phyloP scores from a whole-genome alignment of 352 stramenopile species.

The Thalassiosira exigua region DNA sequence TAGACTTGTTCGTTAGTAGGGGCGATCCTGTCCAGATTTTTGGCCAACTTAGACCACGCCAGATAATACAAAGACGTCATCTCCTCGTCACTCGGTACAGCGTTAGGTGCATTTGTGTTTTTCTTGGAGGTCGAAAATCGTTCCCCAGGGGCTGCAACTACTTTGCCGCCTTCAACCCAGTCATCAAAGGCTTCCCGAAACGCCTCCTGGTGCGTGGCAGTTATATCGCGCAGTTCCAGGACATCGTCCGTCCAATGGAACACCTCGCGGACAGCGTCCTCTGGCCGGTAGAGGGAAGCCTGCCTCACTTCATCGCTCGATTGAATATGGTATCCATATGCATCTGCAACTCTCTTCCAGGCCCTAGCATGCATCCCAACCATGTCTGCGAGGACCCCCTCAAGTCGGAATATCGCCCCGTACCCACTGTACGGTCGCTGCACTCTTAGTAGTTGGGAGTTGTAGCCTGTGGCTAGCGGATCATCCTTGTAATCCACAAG shows the following conservation, averaged over 20 bases:
- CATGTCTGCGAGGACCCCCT: slow-evolving; percentile 78
- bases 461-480: slow-evolving; percentile 63
- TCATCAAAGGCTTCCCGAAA: slow-evolving; percentile 65
- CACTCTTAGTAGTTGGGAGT: slow-evolving; percentile 63
- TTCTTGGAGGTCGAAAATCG: neutral
- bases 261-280: slow-evolving; percentile 64
- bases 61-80: slow-evolving; percentile 60
- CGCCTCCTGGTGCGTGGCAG: slow-evolving; percentile 37
- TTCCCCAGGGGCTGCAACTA: slow-evolving; percentile 1
- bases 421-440: slow-evolving; percentile 78
- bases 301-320: slow-evolving; percentile 57
- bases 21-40: slow-evolving; percentile 40
- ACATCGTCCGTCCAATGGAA: slow-evolving; percentile 77
- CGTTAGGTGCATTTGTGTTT: neutral
- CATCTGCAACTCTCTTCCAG: slow-evolving; percentile 71
- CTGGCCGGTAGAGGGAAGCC: slow-evolving; percentile 63
- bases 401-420: slow-evolving; percentile 79
- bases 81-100: slow-evolving; percentile 51
- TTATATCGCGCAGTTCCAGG: slow-evolving; percentile 56
- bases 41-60: slow-evolving; percentile 64
- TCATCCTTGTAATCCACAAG: slow-evolving; percentile 71
- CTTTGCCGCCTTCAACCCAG: slow-evolving; percentile 56
- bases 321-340: slow-evolving; percentile 57
- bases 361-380: slow-evolving; percentile 67
- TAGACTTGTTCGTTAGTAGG: slow-evolving; percentile 67